Base-by-base conservation (phyloP, 108 stramenopile species). In the Nitzschia sp. region DNA sequence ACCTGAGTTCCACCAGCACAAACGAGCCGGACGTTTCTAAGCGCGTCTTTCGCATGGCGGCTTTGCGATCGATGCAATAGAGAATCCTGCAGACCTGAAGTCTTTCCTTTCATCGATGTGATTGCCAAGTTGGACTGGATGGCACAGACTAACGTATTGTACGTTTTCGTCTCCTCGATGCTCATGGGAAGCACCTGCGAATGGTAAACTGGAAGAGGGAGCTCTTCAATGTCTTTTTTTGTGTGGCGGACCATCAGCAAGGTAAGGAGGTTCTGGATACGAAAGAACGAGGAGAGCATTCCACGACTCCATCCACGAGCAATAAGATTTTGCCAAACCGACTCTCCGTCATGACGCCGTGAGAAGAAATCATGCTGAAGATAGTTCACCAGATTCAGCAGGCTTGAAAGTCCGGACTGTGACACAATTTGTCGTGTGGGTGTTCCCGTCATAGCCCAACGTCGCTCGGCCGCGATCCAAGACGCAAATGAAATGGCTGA, bases 361-460 rank as follows among this genome's bases (percentile, higher is more conserved):
- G 72, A 57, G 62, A 92, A 92, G 66, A 89, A 92, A 19, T 83
- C 77, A 65, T 95, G 94, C 56, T 83, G 65, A 8, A 95, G 49
- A 46, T 90, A 95, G 9, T 79, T 72, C 17, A 83, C 26, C 19
- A 95, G 62, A 59, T 74, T 78, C 29, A 79, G 79, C 9, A 95
- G 56, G 38, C 83, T 87, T 31, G 57, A 53, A 27, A 89, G 49
- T 4, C 79, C 85, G 34, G 60, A 74, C 53, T 86, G 77, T 2
- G 64, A 55, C 0, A 73, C 65, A 6, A 82, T 78, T 78, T 88
- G 85, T 31, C 77, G 78, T 32, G 94, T 91, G 13, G 94, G 94
- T 3, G 94, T 95, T 26, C 94, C 94, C 8, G 90, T 95, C 91
- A 92, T 92, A 3, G 79, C 83, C 91, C 89, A 95, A 2, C 84